A percentile compares a stretch with the other conserved stretches of the same genome.
These are phyloP conservation scores for Hemisphaericaspora subhashii DNA, from an alignment of 1,139 yeast genomes.

Conservation along the genomic window DNA sequence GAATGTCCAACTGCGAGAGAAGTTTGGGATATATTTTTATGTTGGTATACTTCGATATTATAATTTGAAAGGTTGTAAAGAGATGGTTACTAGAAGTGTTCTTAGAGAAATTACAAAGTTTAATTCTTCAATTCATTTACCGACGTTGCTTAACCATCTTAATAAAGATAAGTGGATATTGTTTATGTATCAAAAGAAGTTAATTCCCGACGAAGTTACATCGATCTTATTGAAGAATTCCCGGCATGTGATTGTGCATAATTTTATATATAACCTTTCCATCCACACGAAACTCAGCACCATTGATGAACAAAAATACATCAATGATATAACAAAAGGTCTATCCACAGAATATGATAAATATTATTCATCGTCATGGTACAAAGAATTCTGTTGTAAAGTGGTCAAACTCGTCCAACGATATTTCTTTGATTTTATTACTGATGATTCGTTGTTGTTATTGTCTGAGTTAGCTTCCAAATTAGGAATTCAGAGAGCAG, in stretches of 20 bases:
- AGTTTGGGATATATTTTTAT: slow-evolving; percentile 32
- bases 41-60: slow-evolving; percentile 26
- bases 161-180: slow-evolving; percentile 19
- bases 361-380: slow-evolving; percentile 24
- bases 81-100: slow-evolving; percentile 22
- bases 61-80: slow-evolving; percentile 23
- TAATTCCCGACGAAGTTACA: slow-evolving; percentile 21
- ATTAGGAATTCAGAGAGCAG: slow-evolving; percentile 30
- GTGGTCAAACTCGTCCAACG: slow-evolving; percentile 27
- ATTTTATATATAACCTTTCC: slow-evolving; percentile 23
- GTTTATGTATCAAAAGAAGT: slow-evolving; percentile 19
- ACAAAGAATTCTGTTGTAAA: slow-evolving; percentile 31
- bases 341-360: slow-evolving; percentile 31
- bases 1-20: slow-evolving; percentile 36
- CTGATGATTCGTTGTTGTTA: slow-evolving; percentile 15
- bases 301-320: slow-evolving; percentile 12
- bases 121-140: slow-evolving; percentile 27
- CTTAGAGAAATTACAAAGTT: slow-evolving; percentile 27
- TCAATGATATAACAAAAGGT: slow-evolving; percentile 25
- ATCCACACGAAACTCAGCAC: slow-evolving; percentile 1
- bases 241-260: slow-evolving; percentile 22
- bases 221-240: slow-evolving; percentile 21
- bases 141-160: slow-evolving; percentile 24
- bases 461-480: slow-evolving; percentile 27
- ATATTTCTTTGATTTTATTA: slow-evolving; percentile 19